These are phyloP conservation scores for Abelmoschus esculentus DNA, from an alignment of 345 rosid genomes.

Conservation along the genomic window DNA sequence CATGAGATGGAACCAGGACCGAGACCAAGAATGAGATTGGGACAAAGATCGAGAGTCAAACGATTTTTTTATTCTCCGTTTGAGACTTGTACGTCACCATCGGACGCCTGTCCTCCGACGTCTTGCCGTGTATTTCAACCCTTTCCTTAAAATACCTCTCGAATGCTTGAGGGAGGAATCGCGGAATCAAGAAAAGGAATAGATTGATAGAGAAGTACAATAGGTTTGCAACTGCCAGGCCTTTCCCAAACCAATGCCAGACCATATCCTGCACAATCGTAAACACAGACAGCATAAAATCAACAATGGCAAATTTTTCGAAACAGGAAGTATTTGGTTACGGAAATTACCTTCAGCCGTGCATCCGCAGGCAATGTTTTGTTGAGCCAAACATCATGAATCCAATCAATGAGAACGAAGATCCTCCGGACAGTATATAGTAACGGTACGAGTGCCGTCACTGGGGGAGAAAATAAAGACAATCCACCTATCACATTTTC, in stretches of 20 bases:
- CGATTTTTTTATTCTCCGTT: background rate
- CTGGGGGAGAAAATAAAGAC: constrained; percentile 71
- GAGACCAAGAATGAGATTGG: too few species aligned
- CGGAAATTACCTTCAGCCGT: constrained; percentile 31
- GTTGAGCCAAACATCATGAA: constrained; percentile 56
- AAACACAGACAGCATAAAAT: background rate
- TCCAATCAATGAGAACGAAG: constrained; percentile 66
- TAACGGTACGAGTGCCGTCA: constrained; percentile 70
- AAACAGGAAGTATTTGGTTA: background rate
- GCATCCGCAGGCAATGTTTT: constrained; percentile 50
- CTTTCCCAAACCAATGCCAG: constrained; percentile 57
- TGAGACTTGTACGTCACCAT: background rate
- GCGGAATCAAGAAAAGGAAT: constrained; percentile 65
- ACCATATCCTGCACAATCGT: background rate
- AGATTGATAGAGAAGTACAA: constrained; percentile 61
- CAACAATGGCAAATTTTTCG: background rate
- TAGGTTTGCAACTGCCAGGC: constrained; percentile 44
- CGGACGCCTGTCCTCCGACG: background rate
- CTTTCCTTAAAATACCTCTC: constrained; percentile 54
- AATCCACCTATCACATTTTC: constrained; percentile 66
- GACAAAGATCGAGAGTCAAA: background rate
- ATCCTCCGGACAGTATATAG: constrained; percentile 66
- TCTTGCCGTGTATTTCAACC: constrained; percentile 31
- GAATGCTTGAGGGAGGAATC: constrained; percentile 72
- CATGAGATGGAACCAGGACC: too few species aligned